Percentiles rank a stretch among this genome's conserved stretches.
These are phyloP conservation scores for Hygrocybe coccinea DNA, from an alignment of 768 basidiomycete species.

Conservation along the genomic window DNA sequence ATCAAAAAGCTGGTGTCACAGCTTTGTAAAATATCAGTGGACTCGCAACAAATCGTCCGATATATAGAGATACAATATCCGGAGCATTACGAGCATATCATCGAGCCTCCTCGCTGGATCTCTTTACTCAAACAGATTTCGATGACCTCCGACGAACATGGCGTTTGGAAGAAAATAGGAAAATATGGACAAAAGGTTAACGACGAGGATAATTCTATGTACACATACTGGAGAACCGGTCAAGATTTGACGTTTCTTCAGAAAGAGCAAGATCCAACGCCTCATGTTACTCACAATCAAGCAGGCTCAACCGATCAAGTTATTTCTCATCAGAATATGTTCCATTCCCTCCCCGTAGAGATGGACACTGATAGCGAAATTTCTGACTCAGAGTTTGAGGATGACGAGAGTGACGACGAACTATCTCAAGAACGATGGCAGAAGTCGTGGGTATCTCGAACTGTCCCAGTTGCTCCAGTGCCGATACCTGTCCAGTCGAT, in stretches of 20 bases:
- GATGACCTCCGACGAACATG: conserved; percentile 12
- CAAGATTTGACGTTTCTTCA: conserved; percentile 47
- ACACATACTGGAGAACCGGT: conserved; percentile 49
- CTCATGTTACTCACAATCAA: background rate
- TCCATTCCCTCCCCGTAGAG: conserved; percentile 2
- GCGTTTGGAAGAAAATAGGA: conserved; percentile 34
- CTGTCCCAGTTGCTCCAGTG: background rate
- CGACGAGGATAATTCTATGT: conserved; percentile 31
- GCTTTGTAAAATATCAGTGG: conserved; percentile 31
- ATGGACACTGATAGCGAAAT: conserved; percentile 10
- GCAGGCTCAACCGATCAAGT: background rate
- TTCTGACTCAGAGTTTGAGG: conserved; percentile 7
- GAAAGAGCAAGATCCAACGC: conserved; percentile 1
- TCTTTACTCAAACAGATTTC: conserved; percentile 7
- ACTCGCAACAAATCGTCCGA: conserved; percentile 34
- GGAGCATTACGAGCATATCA: conserved; percentile 43
- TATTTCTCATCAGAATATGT: background rate
- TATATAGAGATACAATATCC: conserved; percentile 45
- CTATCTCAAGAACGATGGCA: conserved; percentile 32
- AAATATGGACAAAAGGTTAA: conserved; percentile 12
- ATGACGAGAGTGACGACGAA: conserved; percentile 9
- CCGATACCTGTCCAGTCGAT: background rate
- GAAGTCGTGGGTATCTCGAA: conserved; percentile 6
- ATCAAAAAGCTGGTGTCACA: conserved; percentile 45
- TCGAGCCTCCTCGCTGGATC: conserved; percentile 48